Base-by-base conservation (phyloP, 495 filamentous ascomycete genomes). In the Penicillium turbatum region DNA sequence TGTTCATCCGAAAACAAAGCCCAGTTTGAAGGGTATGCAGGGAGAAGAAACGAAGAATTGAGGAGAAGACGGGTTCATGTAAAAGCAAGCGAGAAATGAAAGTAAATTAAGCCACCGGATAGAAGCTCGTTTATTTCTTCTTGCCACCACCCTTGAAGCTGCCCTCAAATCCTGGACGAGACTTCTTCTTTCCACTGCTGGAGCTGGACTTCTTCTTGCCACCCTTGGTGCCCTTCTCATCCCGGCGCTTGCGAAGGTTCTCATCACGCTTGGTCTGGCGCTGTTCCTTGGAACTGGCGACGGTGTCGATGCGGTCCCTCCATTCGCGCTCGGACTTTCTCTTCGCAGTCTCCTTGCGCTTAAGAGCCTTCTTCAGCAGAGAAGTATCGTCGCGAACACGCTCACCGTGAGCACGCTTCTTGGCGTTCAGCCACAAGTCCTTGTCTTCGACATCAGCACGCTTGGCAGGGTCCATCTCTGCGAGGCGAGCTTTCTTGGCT, bases 291-390 rank as follows among this genome's bases (percentile, higher is more conserved):
- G 83, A 78, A 68, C 88, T 86, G 27, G 80, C 75, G 17, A 97
- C 86, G 12, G 84, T 83, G 13, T 90, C 84, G 15, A 86, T 72
- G 36, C 93, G 76, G 52, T 95, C 92, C 34, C 79, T 84, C 93
- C 95, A 97, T 69, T 93, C 90, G 55, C 83, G 82, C 67, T 87
- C 86, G 63, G 86, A 91, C 81, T 92, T 95, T 71, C 82, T 86
- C 82, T 97, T 98, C 27, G 79, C 73, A 56, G 84, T 85, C 65
- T 95, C 89, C 72, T 95, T 91, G 55, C 92, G 84, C 80, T 97
- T 97, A 53, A 97, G 73, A 2, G 91, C 89, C 78, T 96, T 96
- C 81, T 95, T 95, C 11, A 98, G 80, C 31, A 97, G 67, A n/a
- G 79, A 82, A 47, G 87, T 87, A 65, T 95, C 88, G 55, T 97